Conservation (phyloP, 345 rosid genomes). For the Corymbia maculata region DNA sequence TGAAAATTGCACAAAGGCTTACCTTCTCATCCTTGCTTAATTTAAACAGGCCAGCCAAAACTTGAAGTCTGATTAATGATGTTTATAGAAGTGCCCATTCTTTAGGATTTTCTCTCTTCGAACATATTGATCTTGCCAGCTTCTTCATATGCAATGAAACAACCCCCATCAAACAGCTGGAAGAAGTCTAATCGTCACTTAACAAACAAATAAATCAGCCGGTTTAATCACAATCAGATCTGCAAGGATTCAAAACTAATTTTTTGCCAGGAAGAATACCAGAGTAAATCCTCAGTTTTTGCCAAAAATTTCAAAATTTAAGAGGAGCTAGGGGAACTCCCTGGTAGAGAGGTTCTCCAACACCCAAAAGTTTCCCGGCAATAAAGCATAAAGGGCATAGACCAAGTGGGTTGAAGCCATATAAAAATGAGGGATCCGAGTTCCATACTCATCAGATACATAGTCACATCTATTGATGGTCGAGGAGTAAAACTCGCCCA, state of each 20-base stretch:
- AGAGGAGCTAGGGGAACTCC: no score
- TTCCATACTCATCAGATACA: no score
- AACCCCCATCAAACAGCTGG: background rate
- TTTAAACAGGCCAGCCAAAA: slow-evolving; percentile 88
- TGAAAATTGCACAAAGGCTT: slow-evolving; percentile 85
- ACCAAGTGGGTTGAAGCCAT: no score
- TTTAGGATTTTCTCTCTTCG: slow-evolving; percentile 72
- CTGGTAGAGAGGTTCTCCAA: no score
- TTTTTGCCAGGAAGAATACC: no score
- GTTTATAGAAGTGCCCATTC: slow-evolving; percentile 81
- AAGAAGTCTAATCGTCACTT: background rate
- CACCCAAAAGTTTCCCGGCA: no score
- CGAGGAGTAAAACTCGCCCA: slow-evolving; percentile 32
- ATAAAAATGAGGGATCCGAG: no score
- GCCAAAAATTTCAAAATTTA: no score
- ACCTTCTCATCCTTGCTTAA: slow-evolving; percentile 79
- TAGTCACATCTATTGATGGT: background rate
- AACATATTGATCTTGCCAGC: slow-evolving; percentile 67
- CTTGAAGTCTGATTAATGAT: slow-evolving; percentile 80
- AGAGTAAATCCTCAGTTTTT: no score
- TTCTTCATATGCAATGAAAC: slow-evolving; percentile 62
- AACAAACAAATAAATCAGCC: background rate
- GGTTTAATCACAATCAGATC: no score
- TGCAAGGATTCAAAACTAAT: no score
- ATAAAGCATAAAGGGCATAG: no score